phyloP scores from a whole-genome alignment of 2,329 filamentous ascomycete genomes.

The Ophiosphaerella herpotricha region DNA sequence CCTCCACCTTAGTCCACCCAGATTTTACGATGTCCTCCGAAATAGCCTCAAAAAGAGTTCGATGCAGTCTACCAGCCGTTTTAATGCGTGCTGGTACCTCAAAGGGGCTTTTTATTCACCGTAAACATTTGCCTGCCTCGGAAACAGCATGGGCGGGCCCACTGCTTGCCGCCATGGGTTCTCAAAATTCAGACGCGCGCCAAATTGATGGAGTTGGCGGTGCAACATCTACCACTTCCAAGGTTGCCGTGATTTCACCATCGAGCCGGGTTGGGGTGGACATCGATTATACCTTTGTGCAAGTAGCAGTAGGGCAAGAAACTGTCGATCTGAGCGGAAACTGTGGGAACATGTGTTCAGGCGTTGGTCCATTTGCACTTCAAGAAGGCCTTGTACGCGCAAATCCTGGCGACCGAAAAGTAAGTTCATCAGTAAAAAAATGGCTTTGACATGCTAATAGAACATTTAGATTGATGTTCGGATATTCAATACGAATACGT shows the following conservation, averaged over 20 bases:
- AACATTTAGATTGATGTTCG: conserved; percentile 48
- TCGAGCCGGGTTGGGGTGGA: conserved; percentile 54
- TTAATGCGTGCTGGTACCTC: conserved; percentile 48
- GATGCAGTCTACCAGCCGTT: conserved; percentile 39
- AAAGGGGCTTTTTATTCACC: conserved; percentile 48
- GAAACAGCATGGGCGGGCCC: conserved; percentile 57
- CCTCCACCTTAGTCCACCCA: not conserved
- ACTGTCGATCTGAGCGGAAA: conserved; percentile 71
- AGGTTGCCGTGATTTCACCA: conserved; percentile 67
- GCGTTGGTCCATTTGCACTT: conserved; percentile 68
- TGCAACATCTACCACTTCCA: conserved; percentile 69
- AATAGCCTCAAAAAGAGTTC: conserved; percentile 15
- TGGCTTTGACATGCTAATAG: conserved; percentile 1
- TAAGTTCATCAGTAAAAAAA: conserved; percentile 3
- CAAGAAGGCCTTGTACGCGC: conserved; percentile 56
- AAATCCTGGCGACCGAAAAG: conserved; percentile 25
- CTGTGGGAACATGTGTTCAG: conserved; percentile 73
- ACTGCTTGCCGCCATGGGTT: conserved; percentile 64
- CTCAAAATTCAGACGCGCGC: conserved; percentile 67
- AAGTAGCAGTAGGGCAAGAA: conserved; percentile 66
- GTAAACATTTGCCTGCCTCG: conserved; percentile 56
- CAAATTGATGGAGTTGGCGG: conserved; percentile 74
- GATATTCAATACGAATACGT: conserved; percentile 72
- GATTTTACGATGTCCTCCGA: conserved; percentile 13
- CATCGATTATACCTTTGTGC: conserved; percentile 72